Percentiles rank a stretch among this genome's conserved stretches.
Evolutionary conservation across 1,284 basidiomycete genomes (phyloP).

Genomic region (Hypsizygus ulmarius): DNA sequence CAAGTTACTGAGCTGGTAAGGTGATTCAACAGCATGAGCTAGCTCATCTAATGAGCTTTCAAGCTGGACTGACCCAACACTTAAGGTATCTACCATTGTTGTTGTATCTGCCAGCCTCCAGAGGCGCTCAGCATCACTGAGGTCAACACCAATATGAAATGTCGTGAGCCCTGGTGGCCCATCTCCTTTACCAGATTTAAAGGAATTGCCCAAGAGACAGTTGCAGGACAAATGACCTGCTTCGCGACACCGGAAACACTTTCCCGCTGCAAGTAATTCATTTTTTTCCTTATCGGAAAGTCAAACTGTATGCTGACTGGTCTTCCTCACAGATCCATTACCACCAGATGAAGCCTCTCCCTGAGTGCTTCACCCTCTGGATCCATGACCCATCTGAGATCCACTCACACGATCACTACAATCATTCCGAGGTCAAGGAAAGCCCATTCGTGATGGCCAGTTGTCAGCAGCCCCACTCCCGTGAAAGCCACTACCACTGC

Average conservation of each 20-base stretch:
- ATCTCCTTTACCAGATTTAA: not conserved
- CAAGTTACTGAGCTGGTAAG: not conserved
- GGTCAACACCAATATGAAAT: slow-evolving; percentile 3
- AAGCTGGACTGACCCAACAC: not conserved
- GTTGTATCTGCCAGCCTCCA: not conserved
- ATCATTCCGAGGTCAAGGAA: too few species aligned
- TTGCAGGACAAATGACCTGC: not conserved
- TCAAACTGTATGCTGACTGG: too few species aligned
- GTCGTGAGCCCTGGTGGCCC: not conserved
- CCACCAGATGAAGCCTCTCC: too few species aligned
- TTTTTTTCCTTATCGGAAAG: not conserved
- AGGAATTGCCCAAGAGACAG: not conserved
- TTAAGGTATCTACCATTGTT: not conserved
- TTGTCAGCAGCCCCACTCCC: too few species aligned
- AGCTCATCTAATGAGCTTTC: not conserved
- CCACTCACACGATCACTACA: too few species aligned
- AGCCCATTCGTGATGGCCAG: too few species aligned
- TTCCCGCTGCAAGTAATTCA: slow-evolving; percentile 1
- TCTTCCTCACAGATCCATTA: too few species aligned
- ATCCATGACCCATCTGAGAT: too few species aligned
- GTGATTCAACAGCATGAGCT: not conserved
- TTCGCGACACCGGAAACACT: slow-evolving; percentile 3
- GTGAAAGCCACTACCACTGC: too few species aligned
- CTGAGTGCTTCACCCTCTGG: too few species aligned
- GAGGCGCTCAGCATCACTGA: not conserved